Conservation (phyloP, 805 yeast species). For the Scheffersomyces spartinae region DNA sequence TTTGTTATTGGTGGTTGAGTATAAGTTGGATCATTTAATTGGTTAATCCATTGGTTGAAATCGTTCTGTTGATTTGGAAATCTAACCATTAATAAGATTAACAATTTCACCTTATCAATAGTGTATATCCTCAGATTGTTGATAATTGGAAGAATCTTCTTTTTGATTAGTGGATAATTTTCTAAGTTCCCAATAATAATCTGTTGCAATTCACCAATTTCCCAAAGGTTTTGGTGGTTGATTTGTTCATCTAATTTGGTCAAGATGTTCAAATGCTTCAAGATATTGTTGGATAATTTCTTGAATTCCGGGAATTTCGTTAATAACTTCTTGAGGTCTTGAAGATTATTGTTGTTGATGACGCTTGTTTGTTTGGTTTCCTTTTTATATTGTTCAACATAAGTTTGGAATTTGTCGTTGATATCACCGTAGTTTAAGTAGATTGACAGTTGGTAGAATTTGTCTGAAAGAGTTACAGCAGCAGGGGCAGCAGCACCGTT, state of each 20-base stretch:
- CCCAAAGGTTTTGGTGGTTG: constrained; percentile 57
- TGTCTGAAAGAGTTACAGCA: constrained; percentile 64
- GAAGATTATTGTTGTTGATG: constrained; percentile 61
- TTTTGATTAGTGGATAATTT: constrained; percentile 13
- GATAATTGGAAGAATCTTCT: no score
- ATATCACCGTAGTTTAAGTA: constrained; percentile 89
- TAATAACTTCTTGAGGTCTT: constrained; percentile 83
- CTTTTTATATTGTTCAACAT: constrained; percentile 70
- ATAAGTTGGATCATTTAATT: constrained; percentile 16
- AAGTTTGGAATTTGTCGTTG: constrained; percentile 76
- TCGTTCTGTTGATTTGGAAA: no score
- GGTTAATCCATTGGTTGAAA: no score
- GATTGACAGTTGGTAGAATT: constrained; percentile 71
- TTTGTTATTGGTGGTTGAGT: constrained; percentile 21
- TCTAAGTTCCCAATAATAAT: constrained; percentile 28
- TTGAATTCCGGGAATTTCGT: constrained; percentile 92
- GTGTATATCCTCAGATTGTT: no score
- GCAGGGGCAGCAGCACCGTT: constrained; percentile 46
- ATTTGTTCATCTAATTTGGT: constrained; percentile 76
- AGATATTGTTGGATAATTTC: constrained; percentile 74
- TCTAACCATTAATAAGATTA: no score
- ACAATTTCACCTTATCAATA: no score
- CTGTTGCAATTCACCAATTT: constrained; percentile 84
- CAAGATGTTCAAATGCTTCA: constrained; percentile 86
- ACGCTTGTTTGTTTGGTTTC: constrained; percentile 58